Evolutionary conservation across 257 asterid genomes (phyloP).

Genomic region (Solanum habrochaites): DNA sequence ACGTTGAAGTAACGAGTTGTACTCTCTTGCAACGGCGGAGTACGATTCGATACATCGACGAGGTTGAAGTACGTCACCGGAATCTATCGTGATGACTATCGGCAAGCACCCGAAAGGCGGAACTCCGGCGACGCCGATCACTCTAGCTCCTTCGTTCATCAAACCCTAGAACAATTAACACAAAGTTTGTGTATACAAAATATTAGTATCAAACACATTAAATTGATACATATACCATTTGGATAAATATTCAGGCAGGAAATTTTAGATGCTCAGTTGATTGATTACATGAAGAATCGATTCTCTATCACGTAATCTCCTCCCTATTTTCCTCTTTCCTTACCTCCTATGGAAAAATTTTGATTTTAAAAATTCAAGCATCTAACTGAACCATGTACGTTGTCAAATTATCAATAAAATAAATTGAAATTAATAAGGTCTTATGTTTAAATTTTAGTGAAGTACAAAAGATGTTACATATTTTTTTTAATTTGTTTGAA

Average conservation of each 20-base stretch:
- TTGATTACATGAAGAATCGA: no score
- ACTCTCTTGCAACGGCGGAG: constrained; percentile 32
- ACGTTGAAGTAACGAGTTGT: constrained; percentile 32
- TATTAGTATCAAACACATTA: background rate
- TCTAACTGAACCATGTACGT: background rate
- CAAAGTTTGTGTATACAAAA: background rate
- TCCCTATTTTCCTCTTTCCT: background rate
- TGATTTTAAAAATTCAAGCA: background rate
- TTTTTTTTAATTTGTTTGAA: background rate
- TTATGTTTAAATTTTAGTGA: background rate
- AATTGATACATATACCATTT: background rate
- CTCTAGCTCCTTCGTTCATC: constrained; percentile 37
- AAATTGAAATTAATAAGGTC: background rate
- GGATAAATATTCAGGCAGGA: fast-evolving
- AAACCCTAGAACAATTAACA: constrained; percentile 20
- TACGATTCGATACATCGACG: constrained; percentile 41
- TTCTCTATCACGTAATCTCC: background rate
- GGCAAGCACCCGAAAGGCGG: constrained; percentile 87
- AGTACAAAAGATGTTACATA: background rate
- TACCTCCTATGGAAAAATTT: background rate
- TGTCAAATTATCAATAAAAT: background rate
- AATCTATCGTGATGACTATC: constrained; percentile 31
- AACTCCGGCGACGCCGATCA: constrained; percentile 35
- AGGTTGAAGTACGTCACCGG: constrained; percentile 1
- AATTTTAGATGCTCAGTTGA: no score